These are phyloP conservation scores for Trichosanthes cucumerina DNA, from an alignment of 306 rosid genomes.

Conservation along the genomic window DNA sequence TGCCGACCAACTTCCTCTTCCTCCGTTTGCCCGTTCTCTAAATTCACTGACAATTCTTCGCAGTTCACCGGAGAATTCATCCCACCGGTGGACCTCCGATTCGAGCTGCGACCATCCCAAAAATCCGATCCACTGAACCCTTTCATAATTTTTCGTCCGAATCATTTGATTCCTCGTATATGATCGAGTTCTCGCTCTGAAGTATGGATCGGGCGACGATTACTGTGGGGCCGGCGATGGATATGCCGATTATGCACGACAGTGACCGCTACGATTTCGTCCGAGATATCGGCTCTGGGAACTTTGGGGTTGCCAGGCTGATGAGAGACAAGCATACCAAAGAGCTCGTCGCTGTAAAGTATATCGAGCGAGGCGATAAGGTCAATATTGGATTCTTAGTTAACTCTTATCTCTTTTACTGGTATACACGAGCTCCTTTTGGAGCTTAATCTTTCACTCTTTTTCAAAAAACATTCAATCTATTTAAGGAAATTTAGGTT, in stretches of 20 bases:
- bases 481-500: slow-evolving; percentile 2
- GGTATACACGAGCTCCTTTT: background rate
- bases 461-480: background rate
- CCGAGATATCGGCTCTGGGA: slow-evolving; percentile 81
- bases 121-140: background rate
- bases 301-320: slow-evolving; percentile 81
- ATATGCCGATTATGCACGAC: slow-evolving; percentile 85
- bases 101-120: background rate
- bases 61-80: background rate
- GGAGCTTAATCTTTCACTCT: background rate
- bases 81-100: background rate
- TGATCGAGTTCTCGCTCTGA: slow-evolving; percentile 17
- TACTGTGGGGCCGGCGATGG: slow-evolving; percentile 64
- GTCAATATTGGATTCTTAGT: slow-evolving; percentile 24
- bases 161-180: slow-evolving; percentile 16
- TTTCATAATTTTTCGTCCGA: background rate
- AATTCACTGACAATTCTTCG: background rate
- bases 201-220: slow-evolving; percentile 65
- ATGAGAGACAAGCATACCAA: slow-evolving; percentile 76
- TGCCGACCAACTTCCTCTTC: slow-evolving; percentile 15
- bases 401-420: background rate
- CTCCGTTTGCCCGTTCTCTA: too few species aligned
- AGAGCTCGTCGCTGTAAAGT: slow-evolving; percentile 92
- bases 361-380: slow-evolving; percentile 87
- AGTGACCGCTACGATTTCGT: slow-evolving; percentile 85